A percentile compares a stretch with the other conserved stretches of the same genome.
Conservation (phyloP, 2,329 filamentous ascomycete genomes). For the Sclerotinia glacialis region DNA sequence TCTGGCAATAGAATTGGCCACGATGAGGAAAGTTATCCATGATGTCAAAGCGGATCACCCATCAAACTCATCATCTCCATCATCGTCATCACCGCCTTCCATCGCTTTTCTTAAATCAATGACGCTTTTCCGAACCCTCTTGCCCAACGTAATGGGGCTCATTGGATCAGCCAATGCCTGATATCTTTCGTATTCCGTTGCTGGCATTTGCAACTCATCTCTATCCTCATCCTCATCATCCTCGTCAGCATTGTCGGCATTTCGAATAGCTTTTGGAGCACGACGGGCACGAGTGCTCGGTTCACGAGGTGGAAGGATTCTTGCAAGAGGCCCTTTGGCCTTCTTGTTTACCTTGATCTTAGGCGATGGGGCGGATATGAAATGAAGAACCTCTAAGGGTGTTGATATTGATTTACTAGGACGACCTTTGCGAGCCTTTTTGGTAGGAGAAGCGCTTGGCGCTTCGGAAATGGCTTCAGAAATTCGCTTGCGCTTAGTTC, state of each 20-base stretch:
- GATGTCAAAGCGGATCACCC: background rate
- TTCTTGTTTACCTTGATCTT: slow-evolving; percentile 13
- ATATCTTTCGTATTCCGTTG: slow-evolving; percentile 36
- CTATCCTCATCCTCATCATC: slow-evolving; percentile 29
- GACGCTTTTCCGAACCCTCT: slow-evolving; percentile 31
- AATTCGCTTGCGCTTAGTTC: slow-evolving; percentile 23
- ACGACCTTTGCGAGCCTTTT: slow-evolving; percentile 20
- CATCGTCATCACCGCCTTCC: slow-evolving; percentile 19
- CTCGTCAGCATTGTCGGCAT: slow-evolving; percentile 24
- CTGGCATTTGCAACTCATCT: slow-evolving; percentile 26
- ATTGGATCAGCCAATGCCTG: slow-evolving; percentile 34
- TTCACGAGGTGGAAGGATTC: slow-evolving; percentile 24
- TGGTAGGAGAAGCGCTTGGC: slow-evolving; percentile 13
- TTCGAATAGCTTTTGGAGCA: slow-evolving; percentile 26
- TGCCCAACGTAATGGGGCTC: slow-evolving; percentile 30
- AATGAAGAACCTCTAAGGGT: background rate
- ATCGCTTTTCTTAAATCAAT: slow-evolving; percentile 21
- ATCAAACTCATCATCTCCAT: slow-evolving; percentile 23
- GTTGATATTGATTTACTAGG: slow-evolving; percentile 13
- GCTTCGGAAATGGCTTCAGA: slow-evolving; percentile 16
- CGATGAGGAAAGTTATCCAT: background rate
- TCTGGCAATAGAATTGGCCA: background rate
- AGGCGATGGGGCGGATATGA: slow-evolving; percentile 1
- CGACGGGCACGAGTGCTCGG: slow-evolving; percentile 30
- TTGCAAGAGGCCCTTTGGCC: slow-evolving; percentile 17